phyloP scores from a whole-genome alignment of 345 rosid genomes.

The Euphorbia peplus region DNA sequence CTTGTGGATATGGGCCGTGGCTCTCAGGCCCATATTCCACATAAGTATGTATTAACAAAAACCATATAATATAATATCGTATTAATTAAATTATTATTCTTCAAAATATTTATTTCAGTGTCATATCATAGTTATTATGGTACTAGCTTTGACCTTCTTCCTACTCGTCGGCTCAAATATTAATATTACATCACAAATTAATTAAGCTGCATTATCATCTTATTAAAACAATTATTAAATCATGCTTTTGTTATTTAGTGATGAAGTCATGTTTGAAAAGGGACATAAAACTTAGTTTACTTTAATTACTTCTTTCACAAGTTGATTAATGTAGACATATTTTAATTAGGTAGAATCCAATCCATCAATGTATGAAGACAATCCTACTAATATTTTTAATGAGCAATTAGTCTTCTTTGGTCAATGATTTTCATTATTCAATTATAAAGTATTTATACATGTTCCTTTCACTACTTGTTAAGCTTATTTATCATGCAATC shows the following conservation, averaged over 20 bases:
- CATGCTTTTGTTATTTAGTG: conserved; percentile 32
- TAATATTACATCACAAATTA: background rate
- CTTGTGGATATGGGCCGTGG: too few relatives aligned
- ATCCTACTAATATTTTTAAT: background rate
- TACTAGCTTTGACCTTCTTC: conserved; percentile 1
- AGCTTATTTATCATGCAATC: conserved; percentile 22
- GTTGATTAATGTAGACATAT: conserved; percentile 33
- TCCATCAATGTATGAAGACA: conserved; percentile 17
- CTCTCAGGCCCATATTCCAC: too few relatives aligned
- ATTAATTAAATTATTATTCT: background rate
- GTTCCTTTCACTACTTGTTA: conserved; percentile 18
- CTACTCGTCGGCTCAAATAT: conserved; percentile 8
- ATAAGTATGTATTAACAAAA: background rate
- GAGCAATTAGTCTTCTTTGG: conserved; percentile 5
- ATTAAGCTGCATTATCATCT: conserved; percentile 7
- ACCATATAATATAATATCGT: background rate
- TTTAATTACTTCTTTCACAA: conserved; percentile 14
- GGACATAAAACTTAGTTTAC: background rate
- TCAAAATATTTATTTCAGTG: conserved; percentile 8
- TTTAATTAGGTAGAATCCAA: conserved; percentile 23
- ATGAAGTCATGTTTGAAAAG: conserved; percentile 20
- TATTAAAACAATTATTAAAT: background rate
- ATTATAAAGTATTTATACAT: background rate
- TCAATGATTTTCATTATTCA: conserved; percentile 18
- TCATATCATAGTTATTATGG: conserved; percentile 6